Evolutionary conservation across 176 grass and related monocot species (phyloP), one percentile per base, ranked within the genome.

Genomic region (Pharus latifolius): DNA sequence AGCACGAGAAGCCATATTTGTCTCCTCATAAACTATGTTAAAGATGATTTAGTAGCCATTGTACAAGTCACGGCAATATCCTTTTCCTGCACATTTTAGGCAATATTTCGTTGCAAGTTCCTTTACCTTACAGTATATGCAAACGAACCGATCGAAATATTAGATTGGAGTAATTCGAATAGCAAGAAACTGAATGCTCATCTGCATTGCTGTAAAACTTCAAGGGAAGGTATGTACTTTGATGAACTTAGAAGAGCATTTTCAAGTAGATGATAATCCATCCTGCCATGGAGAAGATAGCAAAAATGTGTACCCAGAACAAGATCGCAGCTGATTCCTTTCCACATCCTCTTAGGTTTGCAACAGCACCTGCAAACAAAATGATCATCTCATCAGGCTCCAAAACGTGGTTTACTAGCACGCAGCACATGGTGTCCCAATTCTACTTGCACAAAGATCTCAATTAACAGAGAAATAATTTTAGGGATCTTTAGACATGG

Each of bases 251-350:
- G 73, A 99, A 99, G 79, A 99, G 96, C 50, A 99, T 58, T 25
- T 34, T 77, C 60, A 99, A 54, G 60, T 70, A 99, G 48, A 99
- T 76, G 79, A 82, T 66, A 56, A 99, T 95, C 96, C 96, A 99
- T 70, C 96, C 96, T 10, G 90, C 78, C 96, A 99, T 99, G 13
- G 96, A 88, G 54, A 99, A 84, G 7, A 99, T 69, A 16, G 96
- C 96, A 94, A 95, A 99, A 76, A 99, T 95, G 63, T 99, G 96
- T 41, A 99, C 96, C 96, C 96, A 99, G 73, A 99, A 99, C 63
- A 99, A 75, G 69, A 99, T 85, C 46, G 96, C 80, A 24, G 96
- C 90, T 7, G 96, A 90, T 77, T 99, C 96, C 83, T 99, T 99
- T 24, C 96, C 96, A 33, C 96, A 99, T 19, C 96, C 96, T 78